Evolutionary conservation across 352 stramenopile genomes (phyloP), one percentile per base, ranked within the genome.

Genomic region (Pilasporangium apinafurcum): DNA sequence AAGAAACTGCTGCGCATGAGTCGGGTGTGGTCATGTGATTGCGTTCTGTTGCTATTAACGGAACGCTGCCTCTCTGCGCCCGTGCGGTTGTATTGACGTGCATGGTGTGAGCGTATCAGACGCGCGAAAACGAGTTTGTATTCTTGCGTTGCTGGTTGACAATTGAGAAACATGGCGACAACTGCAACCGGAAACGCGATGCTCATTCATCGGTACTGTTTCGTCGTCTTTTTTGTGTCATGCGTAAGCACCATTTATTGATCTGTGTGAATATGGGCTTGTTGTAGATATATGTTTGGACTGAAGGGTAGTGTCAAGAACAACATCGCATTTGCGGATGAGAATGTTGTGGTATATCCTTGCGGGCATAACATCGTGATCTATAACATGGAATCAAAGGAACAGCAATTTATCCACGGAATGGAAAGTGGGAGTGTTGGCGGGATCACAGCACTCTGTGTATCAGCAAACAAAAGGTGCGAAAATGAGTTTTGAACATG

Each of bases 331-430:
- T 96, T 92, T 40, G 62, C 77, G 10, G 86, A 96, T 37, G 86
- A 96, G 40, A 82, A 84, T 35, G 55, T 86, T 31, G 69, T 95
- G 14, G 65, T 95, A 42, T 95, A 95, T 39, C 83, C 85, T 17
- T 92, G 79, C 38, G 86, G 85, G 30, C 81, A 96, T 65, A 92
- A 94, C 52, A 65, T 95, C 17, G 67, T 95, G 25, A 56, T 95
- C 14, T 76, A 93, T 62, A 92, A 92, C 45, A 86, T 94, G 47
- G 84, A 95, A 47, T 92, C 76, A 18, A 92, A 93, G 44, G 75
- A 90, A 41, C 84, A 95, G 56, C 84, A 96, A 60, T 95, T 95
- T 34, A 74, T 95, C 18, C 78, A 93, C 39, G 87, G 83, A 43
- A 85, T 86, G 33, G 88, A 97, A 39, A 71, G 49, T 8, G 49